phyloP scores from a whole-genome alignment of 192 early-diverging fungal species.

The Geranomyces variabilis region DNA sequence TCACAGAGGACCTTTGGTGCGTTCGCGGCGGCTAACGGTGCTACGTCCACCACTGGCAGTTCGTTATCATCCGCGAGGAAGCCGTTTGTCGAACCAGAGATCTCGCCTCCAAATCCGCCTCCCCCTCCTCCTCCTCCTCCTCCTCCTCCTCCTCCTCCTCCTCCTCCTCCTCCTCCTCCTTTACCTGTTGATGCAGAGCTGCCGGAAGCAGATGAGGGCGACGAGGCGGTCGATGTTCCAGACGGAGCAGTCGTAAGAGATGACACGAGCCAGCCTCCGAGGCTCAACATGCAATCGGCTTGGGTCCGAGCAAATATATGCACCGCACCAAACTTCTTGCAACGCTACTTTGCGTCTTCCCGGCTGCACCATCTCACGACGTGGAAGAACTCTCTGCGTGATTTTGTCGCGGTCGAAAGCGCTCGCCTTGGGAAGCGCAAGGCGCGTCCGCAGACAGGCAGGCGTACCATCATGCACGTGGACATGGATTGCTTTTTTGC shows the following conservation, averaged over 20 bases:
- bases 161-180: neutral
- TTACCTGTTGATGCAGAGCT: neutral
- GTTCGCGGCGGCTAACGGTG: neutral
- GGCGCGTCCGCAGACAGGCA: constrained; percentile 16
- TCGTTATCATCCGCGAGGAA: no score
- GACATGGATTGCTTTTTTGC: constrained; percentile 97
- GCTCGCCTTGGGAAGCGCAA: neutral
- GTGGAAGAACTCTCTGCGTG: constrained; percentile 82
- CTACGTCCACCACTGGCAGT: no score
- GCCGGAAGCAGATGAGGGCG: constrained; percentile 2
- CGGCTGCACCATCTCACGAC: constrained; percentile 76
- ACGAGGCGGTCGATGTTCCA: constrained; percentile 3
- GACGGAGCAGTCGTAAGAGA: neutral
- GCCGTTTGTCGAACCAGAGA: no score
- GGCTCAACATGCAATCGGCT: constrained; percentile 24
- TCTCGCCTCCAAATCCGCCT: no score
- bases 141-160: no score
- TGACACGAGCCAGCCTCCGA: neutral
- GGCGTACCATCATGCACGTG: constrained; percentile 75
- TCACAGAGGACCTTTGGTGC: constrained; percentile 6
- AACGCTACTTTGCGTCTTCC: constrained; percentile 57
- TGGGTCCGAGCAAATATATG: constrained; percentile 38
- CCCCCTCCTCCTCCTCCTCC: no score
- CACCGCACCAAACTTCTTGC: constrained; percentile 49
- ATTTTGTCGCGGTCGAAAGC: constrained; percentile 52